Conservation (phyloP, 225 moss, liverwort and hornwort genomes). For the Climacium dendroides region DNA sequence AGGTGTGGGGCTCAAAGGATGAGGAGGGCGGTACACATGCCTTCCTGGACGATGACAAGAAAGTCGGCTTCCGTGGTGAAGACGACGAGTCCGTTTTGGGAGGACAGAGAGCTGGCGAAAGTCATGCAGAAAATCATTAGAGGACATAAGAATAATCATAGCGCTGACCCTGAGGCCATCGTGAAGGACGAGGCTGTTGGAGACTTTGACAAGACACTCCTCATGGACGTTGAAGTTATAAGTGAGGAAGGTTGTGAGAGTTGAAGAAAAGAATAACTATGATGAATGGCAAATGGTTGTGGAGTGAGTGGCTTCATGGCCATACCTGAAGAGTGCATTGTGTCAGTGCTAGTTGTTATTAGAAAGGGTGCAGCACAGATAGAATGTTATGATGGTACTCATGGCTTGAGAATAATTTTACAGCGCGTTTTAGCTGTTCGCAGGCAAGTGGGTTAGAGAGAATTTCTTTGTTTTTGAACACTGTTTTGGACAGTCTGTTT, state of each 20-base stretch:
- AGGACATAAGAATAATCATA: neutral
- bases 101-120: neutral
- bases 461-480: no score
- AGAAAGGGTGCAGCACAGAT: neutral
- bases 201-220: neutral
- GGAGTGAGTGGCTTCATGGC: neutral
- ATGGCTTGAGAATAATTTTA: neutral
- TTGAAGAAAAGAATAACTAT: neutral
- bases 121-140: neutral
- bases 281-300: neutral
- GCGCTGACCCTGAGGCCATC: neutral
- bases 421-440: neutral
- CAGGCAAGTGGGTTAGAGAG: neutral
- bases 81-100: constrained; percentile 9
- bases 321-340: neutral
- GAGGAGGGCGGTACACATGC: constrained; percentile 4
- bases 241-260: neutral
- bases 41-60: constrained; percentile 15
- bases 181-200: neutral
- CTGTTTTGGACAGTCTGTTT: neutral
- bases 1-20: constrained; percentile 10
- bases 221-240: neutral
- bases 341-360: neutral
- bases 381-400: neutral
- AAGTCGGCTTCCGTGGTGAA: neutral